phyloP scores from a whole-genome alignment of 495 filamentous ascomycete genomes.

The Pyrenula aspistea region DNA sequence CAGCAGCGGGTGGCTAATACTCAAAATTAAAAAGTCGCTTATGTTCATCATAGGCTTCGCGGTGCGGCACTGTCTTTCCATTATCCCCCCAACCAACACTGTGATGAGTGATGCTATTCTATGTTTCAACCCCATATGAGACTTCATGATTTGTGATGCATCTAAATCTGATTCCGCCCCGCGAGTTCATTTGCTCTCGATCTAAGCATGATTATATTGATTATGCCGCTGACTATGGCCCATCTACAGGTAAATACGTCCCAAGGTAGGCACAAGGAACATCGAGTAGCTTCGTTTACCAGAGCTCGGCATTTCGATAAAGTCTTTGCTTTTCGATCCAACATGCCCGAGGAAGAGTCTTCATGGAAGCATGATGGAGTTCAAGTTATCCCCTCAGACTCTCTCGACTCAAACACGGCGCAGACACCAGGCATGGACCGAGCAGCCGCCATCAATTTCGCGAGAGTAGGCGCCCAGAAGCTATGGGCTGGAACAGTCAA shows the following conservation, averaged over 20 bases:
- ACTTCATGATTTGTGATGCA: not conserved
- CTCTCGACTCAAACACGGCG: conserved; percentile 18
- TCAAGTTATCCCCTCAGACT: conserved; percentile 19
- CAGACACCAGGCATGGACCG: conserved; percentile 22
- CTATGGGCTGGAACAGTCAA: conserved; percentile 27
- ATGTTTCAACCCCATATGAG: not conserved
- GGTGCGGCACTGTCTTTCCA: too few relatives aligned
- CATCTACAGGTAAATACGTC: too few relatives aligned
- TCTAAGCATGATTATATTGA: too few relatives aligned
- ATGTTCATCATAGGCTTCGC: too few relatives aligned
- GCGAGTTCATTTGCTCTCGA: too few relatives aligned
- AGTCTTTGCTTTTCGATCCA: not conserved
- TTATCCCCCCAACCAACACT: too few relatives aligned
- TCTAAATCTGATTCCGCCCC: not conserved
- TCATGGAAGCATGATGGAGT: conserved; percentile 22
- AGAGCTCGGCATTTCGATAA: too few relatives aligned
- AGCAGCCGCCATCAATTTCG: conserved; percentile 22
- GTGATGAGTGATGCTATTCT: not conserved
- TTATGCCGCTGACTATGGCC: too few relatives aligned
- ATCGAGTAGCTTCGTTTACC: too few relatives aligned
- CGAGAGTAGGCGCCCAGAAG: conserved; percentile 22
- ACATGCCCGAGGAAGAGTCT: not conserved
- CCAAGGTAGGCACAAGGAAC: too few relatives aligned
- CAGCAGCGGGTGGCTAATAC: too few relatives aligned
- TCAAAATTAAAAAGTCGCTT: too few relatives aligned